Evolutionary conservation across 192 early-diverging fungal genomes (phyloP), one percentile per base, ranked within the genome.

Genomic region (Coemansia sp.): DNA sequence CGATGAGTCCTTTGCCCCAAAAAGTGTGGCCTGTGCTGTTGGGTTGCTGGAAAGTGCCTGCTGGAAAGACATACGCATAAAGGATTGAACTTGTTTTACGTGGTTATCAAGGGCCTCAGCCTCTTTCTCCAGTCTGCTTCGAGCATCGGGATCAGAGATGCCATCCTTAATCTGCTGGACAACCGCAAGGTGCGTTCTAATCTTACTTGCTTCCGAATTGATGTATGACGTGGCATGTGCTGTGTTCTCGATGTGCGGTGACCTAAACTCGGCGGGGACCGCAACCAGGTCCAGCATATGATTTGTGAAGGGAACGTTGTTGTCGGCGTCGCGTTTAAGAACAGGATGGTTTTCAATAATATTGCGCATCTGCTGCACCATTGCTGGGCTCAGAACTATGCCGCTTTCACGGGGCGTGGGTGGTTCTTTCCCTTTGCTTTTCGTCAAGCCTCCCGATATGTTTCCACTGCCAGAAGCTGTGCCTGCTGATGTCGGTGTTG

Each of bases 231-330:
- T 72, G 36, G 78, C 78, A 22, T 69, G 69, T 0, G 78, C 43
- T 21, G 73, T 80, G 62, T 80, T 75, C 21, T 69, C 72, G 12
- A 75, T 74, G 12, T 61, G 43, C 21, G 36, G 41, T 11, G 66
- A 40, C 5, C 46, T 68, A 46, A 74, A 80, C 62, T 80, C 78
- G 4, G 63, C 13, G 1, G 78, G 78, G 1, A 75, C 67, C 12
- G 72, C 63, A 13, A 71, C 60, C 36, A 80, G 45, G 55, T 75
- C 65, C 39, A 80, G 67, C 66, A 80, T 68, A 32, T 80, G 78
- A 69, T 75, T 80, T 43, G 78, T 80, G 47, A 80, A 80, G 9
- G 78, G 78, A 21, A 80, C 64, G 56, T 80, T 80, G 73, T 80
- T 80, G 78, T 80, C 78, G 6, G 78, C 72, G 19, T 80, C 78